Conservation (phyloP, 176 grass and related monocot genomes). For the Triticum timopheevii region DNA sequence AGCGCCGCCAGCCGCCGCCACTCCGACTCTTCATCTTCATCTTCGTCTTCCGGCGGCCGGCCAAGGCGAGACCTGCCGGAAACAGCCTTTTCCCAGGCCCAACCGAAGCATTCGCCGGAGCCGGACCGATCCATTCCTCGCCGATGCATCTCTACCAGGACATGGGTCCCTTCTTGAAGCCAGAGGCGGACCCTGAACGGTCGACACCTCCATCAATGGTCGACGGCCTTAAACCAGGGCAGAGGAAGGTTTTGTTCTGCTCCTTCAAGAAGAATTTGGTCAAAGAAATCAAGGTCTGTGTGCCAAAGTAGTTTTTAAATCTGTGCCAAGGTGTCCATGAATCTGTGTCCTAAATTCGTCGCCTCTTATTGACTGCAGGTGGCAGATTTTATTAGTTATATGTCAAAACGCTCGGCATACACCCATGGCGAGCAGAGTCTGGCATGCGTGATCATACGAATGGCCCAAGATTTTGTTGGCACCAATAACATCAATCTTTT, state of each 20-base stretch:
- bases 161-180: conserved; percentile 55
- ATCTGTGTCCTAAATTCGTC: background rate
- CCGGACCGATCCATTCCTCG: no score
- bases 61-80: no score
- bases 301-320: background rate
- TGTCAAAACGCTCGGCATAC: conserved; percentile 85
- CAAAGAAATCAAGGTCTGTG: conserved; percentile 67
- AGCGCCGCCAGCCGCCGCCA: no score
- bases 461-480: conserved; percentile 93
- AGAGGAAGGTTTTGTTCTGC: conserved; percentile 85
- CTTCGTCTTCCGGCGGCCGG: no score
- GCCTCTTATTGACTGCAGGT: conserved; percentile 41
- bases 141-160: no score
- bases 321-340: background rate
- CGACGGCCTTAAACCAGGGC: conserved; percentile 81
- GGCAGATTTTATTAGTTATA: conserved; percentile 85
- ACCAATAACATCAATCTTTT: conserved; percentile 87
- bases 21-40: no score
- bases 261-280: conserved; percentile 80
- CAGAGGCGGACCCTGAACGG: conserved; percentile 56
- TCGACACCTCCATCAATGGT: conserved; percentile 87
- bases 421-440: conserved; percentile 80
- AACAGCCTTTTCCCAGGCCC: no score
- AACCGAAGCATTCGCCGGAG: no score
- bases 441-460: conserved; percentile 55